Evolutionary conservation across 2,329 filamentous ascomycete species (phyloP).

Genomic region (Stemphylium lycopersici): DNA sequence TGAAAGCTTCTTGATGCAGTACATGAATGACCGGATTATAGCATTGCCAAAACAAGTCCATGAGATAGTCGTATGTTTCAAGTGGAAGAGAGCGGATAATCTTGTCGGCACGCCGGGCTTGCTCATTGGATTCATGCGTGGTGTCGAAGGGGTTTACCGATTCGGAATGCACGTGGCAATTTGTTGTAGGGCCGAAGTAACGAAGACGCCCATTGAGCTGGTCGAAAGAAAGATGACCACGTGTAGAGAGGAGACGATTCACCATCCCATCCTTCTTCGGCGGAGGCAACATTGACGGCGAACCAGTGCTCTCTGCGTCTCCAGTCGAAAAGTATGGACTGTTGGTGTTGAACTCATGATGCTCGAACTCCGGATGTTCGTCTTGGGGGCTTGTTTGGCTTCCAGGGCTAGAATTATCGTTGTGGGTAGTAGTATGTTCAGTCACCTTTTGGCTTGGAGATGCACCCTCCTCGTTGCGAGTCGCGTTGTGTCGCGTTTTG

Average conservation of each 20-base stretch:
- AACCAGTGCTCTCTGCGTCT: slow-evolving; percentile 36
- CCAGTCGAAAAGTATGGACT: slow-evolving; percentile 25
- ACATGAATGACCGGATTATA: slow-evolving; percentile 60
- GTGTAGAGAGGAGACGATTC: slow-evolving; percentile 57
- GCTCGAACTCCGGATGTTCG: slow-evolving; percentile 30
- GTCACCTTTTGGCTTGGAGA: slow-evolving; percentile 28
- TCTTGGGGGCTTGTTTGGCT: slow-evolving; percentile 39
- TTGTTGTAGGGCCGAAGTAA: slow-evolving; percentile 62
- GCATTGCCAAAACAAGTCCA: slow-evolving; percentile 59
- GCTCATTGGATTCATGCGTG: slow-evolving; percentile 53
- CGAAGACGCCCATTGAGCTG: slow-evolving; percentile 58
- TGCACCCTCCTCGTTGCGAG: slow-evolving; percentile 37
- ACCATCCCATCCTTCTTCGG: slow-evolving; percentile 57
- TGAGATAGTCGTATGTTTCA: slow-evolving; percentile 60
- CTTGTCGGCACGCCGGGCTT: slow-evolving; percentile 55
- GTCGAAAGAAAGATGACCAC: slow-evolving; percentile 60
- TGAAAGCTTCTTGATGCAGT: slow-evolving; percentile 58
- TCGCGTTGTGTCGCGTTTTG: slow-evolving; percentile 52
- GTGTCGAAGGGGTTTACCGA: slow-evolving; percentile 45
- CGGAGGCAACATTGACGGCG: slow-evolving; percentile 41
- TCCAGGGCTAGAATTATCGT: slow-evolving; percentile 40
- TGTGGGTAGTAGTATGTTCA: slow-evolving; percentile 18
- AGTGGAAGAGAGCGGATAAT: slow-evolving; percentile 55
- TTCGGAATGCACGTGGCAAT: slow-evolving; percentile 58
- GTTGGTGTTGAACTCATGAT: slow-evolving; percentile 31